Conservation (phyloP, 495 filamentous ascomycete genomes). For the Neurospora sp. region DNA sequence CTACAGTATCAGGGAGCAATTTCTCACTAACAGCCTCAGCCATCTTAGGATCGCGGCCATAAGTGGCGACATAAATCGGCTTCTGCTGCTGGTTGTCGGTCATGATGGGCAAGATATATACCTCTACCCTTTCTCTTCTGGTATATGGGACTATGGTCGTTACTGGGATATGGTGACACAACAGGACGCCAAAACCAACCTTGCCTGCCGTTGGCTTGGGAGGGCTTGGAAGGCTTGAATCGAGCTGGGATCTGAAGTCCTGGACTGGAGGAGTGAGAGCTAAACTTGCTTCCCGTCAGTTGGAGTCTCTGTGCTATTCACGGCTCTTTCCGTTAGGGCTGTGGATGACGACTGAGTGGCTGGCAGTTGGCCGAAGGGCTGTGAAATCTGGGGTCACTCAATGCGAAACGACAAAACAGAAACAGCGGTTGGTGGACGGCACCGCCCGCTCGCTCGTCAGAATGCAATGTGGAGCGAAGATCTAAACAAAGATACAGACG, state of each 20-base stretch:
- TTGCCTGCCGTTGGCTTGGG: background rate
- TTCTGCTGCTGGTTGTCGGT: constrained; percentile 4
- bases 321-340: background rate
- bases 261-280: background rate
- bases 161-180: background rate
- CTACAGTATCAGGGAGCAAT: constrained; percentile 21
- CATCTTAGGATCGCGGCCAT: constrained; percentile 19
- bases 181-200: background rate
- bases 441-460: background rate
- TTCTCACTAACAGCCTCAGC: constrained; percentile 19
- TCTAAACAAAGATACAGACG: background rate
- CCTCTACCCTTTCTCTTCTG: background rate
- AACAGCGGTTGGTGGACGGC: background rate
- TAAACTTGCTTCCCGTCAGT: background rate
- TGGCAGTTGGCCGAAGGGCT: background rate
- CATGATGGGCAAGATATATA: constrained; percentile 1
- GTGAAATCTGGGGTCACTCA: background rate
- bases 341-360: background rate
- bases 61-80: constrained; percentile 20
- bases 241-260: background rate
- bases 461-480: background rate
- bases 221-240: background rate
- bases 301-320: background rate
- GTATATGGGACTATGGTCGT: background rate
- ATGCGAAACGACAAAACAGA: background rate